phyloP scores from a whole-genome alignment of 1,284 basidiomycete species.

The Cerrena zonata region DNA sequence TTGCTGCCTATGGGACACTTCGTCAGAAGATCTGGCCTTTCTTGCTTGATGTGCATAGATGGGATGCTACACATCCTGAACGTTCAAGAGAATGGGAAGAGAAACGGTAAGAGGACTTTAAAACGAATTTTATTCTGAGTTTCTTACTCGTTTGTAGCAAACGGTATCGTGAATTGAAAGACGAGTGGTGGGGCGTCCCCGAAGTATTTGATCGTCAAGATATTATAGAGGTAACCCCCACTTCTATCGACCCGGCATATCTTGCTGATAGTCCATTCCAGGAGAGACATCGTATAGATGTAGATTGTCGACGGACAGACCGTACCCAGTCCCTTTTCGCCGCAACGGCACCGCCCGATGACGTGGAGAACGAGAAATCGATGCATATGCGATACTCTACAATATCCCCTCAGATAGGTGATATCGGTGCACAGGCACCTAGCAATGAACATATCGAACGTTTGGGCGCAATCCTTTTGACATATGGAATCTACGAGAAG shows the following conservation, averaged over 20 bases:
- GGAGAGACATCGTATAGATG: conserved; percentile 86
- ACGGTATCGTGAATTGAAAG: conserved; percentile 65
- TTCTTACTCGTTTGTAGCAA: conserved; percentile 35
- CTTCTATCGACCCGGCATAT: conserved; percentile 1
- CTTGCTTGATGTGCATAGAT: conserved; percentile 77
- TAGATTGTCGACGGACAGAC: conserved; percentile 97
- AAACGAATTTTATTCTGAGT: not conserved
- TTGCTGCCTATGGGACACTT: conserved; percentile 47
- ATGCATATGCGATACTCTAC: conserved; percentile 49
- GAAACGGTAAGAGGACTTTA: conserved; percentile 53
- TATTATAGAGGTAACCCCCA: conserved; percentile 56
- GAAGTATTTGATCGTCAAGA: conserved; percentile 75
- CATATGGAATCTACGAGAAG: conserved; percentile 88
- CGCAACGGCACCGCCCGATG: conserved; percentile 32
- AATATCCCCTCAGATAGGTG: conserved; percentile 63
- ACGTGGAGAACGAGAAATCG: conserved; percentile 48
- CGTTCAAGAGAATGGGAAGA: conserved; percentile 53
- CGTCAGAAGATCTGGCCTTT: conserved; percentile 85
- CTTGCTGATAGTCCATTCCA: conserved; percentile 19
- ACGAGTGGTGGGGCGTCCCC: conserved; percentile 75
- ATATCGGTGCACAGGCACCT: conserved; percentile 77
- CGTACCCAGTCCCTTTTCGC: conserved; percentile 81
- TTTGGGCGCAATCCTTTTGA: conserved; percentile 78
- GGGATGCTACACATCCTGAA: conserved; percentile 59
- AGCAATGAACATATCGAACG: conserved; percentile 83